Evolutionary conservation across 2,329 filamentous ascomycete species (phyloP).

Genomic region (Cladobotryum mycophilum): DNA sequence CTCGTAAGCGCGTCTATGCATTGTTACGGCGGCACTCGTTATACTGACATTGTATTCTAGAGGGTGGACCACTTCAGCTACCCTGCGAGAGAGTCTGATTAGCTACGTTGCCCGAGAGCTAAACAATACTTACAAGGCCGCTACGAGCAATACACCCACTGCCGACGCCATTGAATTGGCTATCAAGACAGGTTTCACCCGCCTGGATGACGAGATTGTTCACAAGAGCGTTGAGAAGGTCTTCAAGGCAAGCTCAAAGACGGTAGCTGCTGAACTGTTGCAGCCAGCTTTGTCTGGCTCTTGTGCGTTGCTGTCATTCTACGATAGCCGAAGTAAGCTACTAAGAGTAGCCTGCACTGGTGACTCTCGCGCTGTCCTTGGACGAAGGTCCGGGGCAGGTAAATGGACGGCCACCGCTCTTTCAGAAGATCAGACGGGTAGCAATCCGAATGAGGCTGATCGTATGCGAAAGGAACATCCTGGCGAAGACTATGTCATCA

Average conservation of each 20-base stretch:
- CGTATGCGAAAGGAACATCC: constrained; percentile 83
- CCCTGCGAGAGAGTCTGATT: constrained; percentile 86
- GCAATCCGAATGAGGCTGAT: constrained; percentile 75
- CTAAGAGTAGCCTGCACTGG: constrained; percentile 93
- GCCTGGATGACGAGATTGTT: constrained; percentile 89
- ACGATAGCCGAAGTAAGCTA: constrained; percentile 80
- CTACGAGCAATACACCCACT: constrained; percentile 55
- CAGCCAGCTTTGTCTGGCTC: constrained; percentile 95
- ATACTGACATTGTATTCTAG: constrained; percentile 38
- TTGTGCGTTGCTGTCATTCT: constrained; percentile 92
- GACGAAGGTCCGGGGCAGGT: constrained; percentile 8
- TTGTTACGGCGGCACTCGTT: background rate
- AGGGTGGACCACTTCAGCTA: constrained; percentile 97
- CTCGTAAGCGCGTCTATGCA: constrained; percentile 52
- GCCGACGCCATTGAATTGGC: constrained; percentile 79
- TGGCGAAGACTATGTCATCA: constrained; percentile 78
- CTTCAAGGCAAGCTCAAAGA: constrained; percentile 79
- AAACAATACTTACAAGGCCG: constrained; percentile 82
- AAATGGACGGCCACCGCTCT: constrained; percentile 53
- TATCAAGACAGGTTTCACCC: constrained; percentile 86
- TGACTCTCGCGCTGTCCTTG: constrained; percentile 89
- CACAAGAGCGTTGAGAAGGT: constrained; percentile 90
- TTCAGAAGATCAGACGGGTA: constrained; percentile 90
- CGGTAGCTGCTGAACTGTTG: constrained; percentile 83
- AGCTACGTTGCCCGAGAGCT: constrained; percentile 88